These are phyloP conservation scores for Ramaria rubella DNA, from an alignment of 768 basidiomycete species.

Conservation along the genomic window DNA sequence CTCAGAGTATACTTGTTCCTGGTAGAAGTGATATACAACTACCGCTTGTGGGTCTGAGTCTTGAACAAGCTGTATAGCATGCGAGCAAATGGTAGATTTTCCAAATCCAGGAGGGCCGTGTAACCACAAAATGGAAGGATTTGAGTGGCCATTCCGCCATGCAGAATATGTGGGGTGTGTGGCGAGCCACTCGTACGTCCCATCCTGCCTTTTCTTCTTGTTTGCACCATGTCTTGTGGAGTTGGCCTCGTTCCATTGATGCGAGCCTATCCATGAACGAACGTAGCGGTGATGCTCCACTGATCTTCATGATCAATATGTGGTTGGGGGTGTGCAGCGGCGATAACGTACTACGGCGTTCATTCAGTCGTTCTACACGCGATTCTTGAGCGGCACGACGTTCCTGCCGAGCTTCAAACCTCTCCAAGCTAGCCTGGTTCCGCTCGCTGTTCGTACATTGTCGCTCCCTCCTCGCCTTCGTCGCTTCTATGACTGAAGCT, in stretches of 20 bases:
- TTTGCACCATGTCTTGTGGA: neutral
- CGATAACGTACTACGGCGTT: neutral
- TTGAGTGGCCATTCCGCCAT: neutral
- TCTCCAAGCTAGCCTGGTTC: neutral
- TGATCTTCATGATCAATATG: too few species aligned
- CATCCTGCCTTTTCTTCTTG: neutral
- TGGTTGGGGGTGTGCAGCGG: neutral
- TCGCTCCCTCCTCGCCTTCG: neutral
- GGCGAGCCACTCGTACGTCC: conserved; percentile 2
- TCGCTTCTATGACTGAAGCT: neutral
- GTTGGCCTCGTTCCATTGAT: neutral
- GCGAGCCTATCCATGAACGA: neutral
- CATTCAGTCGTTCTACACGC: neutral
- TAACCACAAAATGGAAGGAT: neutral
- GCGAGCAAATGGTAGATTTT: neutral
- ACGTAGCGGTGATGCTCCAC: neutral
- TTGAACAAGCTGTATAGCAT: neutral
- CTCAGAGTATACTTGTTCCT: neutral
- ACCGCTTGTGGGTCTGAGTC: neutral
- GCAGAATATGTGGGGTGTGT: neutral
- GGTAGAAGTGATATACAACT: neutral
- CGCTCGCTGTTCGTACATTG: neutral
- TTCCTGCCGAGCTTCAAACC: neutral
- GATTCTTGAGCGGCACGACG: neutral
- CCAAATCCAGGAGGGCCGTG: neutral